These are phyloP conservation scores for Hymenoscyphus scutula DNA, from an alignment of 2,329 filamentous ascomycete species.

Conservation along the genomic window DNA sequence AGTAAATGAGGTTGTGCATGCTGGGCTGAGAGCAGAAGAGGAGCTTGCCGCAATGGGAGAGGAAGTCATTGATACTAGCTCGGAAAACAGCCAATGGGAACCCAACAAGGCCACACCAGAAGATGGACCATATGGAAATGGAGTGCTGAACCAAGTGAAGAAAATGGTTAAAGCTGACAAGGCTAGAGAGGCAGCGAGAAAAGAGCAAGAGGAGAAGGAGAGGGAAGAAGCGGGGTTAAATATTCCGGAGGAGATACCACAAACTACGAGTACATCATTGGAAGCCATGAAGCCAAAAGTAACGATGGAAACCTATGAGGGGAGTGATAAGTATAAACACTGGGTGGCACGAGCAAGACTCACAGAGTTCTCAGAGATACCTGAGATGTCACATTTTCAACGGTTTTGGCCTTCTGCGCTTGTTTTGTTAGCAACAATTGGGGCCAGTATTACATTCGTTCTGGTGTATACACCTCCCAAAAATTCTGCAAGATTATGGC, in stretches of 20 bases:
- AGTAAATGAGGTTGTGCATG: slow-evolving; percentile 60
- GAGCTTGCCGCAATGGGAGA: slow-evolving; percentile 55
- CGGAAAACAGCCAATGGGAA: slow-evolving; percentile 32
- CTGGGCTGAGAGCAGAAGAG: slow-evolving; percentile 60
- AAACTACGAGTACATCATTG: slow-evolving; percentile 30
- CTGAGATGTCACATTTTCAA: slow-evolving; percentile 51
- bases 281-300: slow-evolving; percentile 22
- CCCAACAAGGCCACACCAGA: slow-evolving; percentile 27
- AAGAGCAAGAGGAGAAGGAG: slow-evolving; percentile 46
- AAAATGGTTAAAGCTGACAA: slow-evolving; percentile 48
- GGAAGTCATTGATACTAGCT: slow-evolving; percentile 33
- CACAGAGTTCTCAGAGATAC: slow-evolving; percentile 50
- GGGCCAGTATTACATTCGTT: slow-evolving; percentile 44
- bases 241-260: slow-evolving; percentile 38
- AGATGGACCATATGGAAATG: slow-evolving; percentile 55
- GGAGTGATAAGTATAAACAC: slow-evolving; percentile 28
- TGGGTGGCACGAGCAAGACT: slow-evolving; percentile 43
- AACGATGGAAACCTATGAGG: slow-evolving; percentile 30
- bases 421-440: slow-evolving; percentile 46
- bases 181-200: slow-evolving; percentile 45
- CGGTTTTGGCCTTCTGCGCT: slow-evolving; percentile 55
- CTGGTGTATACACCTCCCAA: slow-evolving; percentile 52
- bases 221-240: slow-evolving; percentile 42
- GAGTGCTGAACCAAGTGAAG: slow-evolving; percentile 56
- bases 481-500: slow-evolving; percentile 51